These are phyloP conservation scores for Nigrospora oryzae DNA, from an alignment of 2,329 filamentous ascomycete species.

Conservation along the genomic window DNA sequence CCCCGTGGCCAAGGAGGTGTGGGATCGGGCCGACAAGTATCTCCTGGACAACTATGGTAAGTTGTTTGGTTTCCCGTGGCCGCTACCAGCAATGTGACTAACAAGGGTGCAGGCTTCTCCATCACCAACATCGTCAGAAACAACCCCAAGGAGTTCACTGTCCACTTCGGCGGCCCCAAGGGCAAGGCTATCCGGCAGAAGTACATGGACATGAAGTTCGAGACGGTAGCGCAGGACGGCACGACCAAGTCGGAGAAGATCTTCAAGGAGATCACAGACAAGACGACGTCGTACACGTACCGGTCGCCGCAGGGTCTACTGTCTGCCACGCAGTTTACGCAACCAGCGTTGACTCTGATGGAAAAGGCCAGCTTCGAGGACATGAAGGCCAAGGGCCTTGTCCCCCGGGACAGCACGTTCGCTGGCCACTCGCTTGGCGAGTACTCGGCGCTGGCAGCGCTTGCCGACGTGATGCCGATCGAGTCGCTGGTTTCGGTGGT, in stretches of 20 bases:
- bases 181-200: constrained; percentile 97
- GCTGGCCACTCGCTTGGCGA: constrained; percentile 96
- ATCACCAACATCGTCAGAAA: constrained; percentile 99
- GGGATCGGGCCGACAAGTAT: constrained; percentile 96
- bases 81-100: constrained; percentile 3
- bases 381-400: constrained; percentile 94
- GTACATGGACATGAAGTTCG: constrained; percentile 99
- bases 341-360: constrained; percentile 95
- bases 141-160: constrained; percentile 97
- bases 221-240: constrained; percentile 89
- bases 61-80: constrained; percentile 14
- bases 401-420: constrained; percentile 93
- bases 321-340: constrained; percentile 96
- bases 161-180: constrained; percentile 93
- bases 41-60: constrained; percentile 97
- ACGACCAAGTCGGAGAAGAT: constrained; percentile 97
- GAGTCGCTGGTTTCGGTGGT: constrained; percentile 97
- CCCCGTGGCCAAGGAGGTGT: constrained; percentile 89
- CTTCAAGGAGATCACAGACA: constrained; percentile 95
- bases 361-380: constrained; percentile 99
- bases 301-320: constrained; percentile 88
- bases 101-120: constrained; percentile 60
- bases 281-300: constrained; percentile 93
- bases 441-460: constrained; percentile 91
- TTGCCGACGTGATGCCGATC: constrained; percentile 99